A percentile compares a stretch with the other conserved stretches of the same genome.
Evolutionary conservation across 352 stramenopile genomes (phyloP).

Genomic region (Globisporangium sylvaticum): DNA sequence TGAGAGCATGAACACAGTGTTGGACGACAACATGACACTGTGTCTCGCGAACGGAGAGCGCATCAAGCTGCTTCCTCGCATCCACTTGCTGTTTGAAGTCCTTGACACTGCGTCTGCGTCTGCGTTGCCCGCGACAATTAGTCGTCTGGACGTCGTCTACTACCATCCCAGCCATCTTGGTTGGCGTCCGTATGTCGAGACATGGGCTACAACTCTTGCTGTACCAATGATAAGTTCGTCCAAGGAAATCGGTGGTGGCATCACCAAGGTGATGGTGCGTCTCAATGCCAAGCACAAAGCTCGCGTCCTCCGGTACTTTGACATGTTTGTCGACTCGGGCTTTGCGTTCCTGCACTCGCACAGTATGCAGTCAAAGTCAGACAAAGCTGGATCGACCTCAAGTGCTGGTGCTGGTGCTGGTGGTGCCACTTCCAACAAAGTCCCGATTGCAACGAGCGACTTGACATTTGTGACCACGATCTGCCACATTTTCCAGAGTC

Average conservation of each 20-base stretch:
- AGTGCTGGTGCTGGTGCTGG: background rate
- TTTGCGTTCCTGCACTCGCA: slow-evolving; percentile 42
- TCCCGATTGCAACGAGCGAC: slow-evolving; percentile 47
- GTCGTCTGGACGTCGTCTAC: slow-evolving; percentile 89
- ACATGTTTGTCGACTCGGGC: slow-evolving; percentile 54
- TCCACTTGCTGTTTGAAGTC: slow-evolving; percentile 93
- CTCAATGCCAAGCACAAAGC: slow-evolving; percentile 35
- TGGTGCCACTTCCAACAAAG: background rate
- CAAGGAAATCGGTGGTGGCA: slow-evolving; percentile 9
- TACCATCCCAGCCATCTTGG: slow-evolving; percentile 65
- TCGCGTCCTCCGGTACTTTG: slow-evolving; percentile 51
- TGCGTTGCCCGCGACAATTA: slow-evolving; percentile 91
- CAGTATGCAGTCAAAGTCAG: background rate
- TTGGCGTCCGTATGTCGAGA: slow-evolving; percentile 60
- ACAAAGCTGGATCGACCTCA: background rate
- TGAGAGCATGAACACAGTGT: slow-evolving; percentile 86
- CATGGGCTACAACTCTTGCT: slow-evolving; percentile 47
- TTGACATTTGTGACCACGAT: slow-evolving; percentile 45
- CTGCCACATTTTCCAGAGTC: slow-evolving; percentile 57
- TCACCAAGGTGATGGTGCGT: slow-evolving; percentile 9
- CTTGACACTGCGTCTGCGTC: slow-evolving; percentile 87
- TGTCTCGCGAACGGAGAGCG: slow-evolving; percentile 88
- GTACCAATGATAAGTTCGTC: slow-evolving; percentile 18
- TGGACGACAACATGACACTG: slow-evolving; percentile 90
- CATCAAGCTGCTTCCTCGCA: slow-evolving; percentile 79